These are phyloP conservation scores for Pseudogymnoascus sp. DNA, from an alignment of 2,329 filamentous ascomycete species.

Conservation along the genomic window DNA sequence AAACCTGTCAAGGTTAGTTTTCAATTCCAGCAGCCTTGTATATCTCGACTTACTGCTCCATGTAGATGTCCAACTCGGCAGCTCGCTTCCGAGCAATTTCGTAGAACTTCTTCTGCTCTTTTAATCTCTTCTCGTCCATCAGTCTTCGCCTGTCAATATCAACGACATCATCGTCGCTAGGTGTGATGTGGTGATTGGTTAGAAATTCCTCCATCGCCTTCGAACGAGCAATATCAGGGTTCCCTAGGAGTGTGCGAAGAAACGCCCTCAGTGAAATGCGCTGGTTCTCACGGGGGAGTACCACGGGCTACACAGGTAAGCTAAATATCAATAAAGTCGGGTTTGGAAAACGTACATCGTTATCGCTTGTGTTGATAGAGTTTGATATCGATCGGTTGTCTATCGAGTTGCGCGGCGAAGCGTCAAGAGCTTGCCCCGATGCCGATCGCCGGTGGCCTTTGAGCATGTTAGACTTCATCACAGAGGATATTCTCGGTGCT, in stretches of 20 bases:
- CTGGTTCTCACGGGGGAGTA: constrained; percentile 79
- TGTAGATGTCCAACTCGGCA: constrained; percentile 90
- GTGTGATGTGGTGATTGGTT: constrained; percentile 59
- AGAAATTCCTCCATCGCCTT: constrained; percentile 81
- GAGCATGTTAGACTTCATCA: constrained; percentile 11
- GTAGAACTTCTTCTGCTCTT: constrained; percentile 91
- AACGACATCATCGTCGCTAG: constrained; percentile 73
- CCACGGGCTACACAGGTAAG: constrained; percentile 15
- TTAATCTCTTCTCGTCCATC: constrained; percentile 79
- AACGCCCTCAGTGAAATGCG: constrained; percentile 87
- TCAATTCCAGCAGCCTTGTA: neutral
- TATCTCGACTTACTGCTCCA: constrained; percentile 66
- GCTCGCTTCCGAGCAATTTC: constrained; percentile 88
- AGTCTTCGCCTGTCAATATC: constrained; percentile 74
- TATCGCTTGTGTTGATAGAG: constrained; percentile 1
- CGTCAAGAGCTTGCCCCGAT: constrained; percentile 12
- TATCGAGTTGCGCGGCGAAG: constrained; percentile 11
- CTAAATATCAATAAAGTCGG: neutral
- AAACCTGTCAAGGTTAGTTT: constrained; percentile 39
- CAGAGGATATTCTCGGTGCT: neutral
- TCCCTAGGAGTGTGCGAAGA: constrained; percentile 76
- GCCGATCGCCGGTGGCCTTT: constrained; percentile 17
- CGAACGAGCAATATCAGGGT: constrained; percentile 74
- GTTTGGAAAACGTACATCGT: neutral
- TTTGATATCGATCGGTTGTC: constrained; percentile 27